Percentiles rank a stretch among this genome's conserved stretches.
Evolutionary conservation across 805 yeast species (phyloP).

Genomic region (Saturnispora quitensis): DNA sequence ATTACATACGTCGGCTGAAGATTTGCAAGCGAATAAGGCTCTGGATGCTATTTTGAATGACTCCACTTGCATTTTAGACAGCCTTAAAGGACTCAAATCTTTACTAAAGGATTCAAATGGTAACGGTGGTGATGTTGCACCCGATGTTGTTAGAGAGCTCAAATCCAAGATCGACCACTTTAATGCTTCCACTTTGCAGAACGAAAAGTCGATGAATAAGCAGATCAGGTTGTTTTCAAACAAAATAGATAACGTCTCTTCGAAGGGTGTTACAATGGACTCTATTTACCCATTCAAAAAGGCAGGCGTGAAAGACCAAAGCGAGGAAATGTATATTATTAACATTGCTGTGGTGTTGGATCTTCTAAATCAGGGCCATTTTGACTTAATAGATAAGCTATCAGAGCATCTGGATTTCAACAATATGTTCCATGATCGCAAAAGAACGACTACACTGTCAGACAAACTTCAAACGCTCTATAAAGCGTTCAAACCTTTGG

Average conservation of each 20-base stretch:
- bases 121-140: neutral
- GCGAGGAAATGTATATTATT: neutral
- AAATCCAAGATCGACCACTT: neutral
- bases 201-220: slow-evolving; percentile 10
- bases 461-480: neutral
- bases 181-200: slow-evolving; percentile 7
- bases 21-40: neutral
- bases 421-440: neutral
- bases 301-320: neutral
- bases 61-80: neutral
- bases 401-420: neutral
- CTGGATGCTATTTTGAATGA: neutral
- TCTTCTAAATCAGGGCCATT: slow-evolving; percentile 25
- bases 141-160: neutral
- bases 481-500: slow-evolving; percentile 1
- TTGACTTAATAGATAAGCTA: slow-evolving; percentile 13
- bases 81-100: neutral
- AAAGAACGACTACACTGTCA: neutral
- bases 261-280: slow-evolving; percentile 5
- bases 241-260: neutral
- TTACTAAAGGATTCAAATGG: neutral
- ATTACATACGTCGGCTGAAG: neutral
- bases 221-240: slow-evolving; percentile 17
- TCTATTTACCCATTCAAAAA: neutral
- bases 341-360: slow-evolving; percentile 23